phyloP scores from a whole-genome alignment of 2,329 filamentous ascomycete genomes.

The Fusarium coffeatum region DNA sequence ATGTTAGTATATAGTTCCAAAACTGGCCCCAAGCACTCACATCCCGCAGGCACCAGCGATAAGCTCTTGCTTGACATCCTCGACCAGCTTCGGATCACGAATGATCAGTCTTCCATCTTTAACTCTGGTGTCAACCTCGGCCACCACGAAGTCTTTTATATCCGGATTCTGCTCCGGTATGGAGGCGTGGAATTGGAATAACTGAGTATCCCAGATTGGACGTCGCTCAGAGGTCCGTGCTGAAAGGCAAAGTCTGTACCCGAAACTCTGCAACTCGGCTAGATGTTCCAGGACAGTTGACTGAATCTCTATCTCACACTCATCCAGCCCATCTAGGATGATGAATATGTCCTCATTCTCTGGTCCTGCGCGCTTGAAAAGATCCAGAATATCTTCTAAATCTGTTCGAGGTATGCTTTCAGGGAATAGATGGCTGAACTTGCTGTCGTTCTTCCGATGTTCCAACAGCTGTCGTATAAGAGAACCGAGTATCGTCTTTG shows the following conservation, averaged over 20 bases:
- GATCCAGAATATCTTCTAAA: not conserved
- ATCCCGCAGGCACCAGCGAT: constrained; percentile 50
- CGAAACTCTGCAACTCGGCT: rapidly evolving
- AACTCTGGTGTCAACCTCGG: constrained; percentile 21
- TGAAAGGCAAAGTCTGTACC: constrained; percentile 5
- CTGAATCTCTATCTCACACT: constrained; percentile 5
- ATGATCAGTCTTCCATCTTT: constrained; percentile 13
- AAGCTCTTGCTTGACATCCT: constrained; percentile 40
- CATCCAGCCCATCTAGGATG: constrained; percentile 36
- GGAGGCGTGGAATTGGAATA: not conserved
- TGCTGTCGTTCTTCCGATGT: rapidly evolving
- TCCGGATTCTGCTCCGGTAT: constrained; percentile 44
- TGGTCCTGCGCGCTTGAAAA: not conserved
- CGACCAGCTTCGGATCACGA: constrained; percentile 28
- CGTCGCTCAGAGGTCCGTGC: not conserved
- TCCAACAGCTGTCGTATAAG: constrained; percentile 51
- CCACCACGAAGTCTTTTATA: constrained; percentile 37
- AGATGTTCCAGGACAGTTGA: not conserved
- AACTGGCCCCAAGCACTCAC: constrained; percentile 5
- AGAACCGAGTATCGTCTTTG: constrained; percentile 49
- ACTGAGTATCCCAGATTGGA: not conserved
- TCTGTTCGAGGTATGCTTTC: not conserved
- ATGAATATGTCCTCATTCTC: too few relatives aligned
- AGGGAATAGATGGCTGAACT: not conserved
- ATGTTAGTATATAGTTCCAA: too few relatives aligned